These are phyloP conservation scores for Golubevia pallescens DNA, from an alignment of 1,284 basidiomycete genomes.

Conservation along the genomic window DNA sequence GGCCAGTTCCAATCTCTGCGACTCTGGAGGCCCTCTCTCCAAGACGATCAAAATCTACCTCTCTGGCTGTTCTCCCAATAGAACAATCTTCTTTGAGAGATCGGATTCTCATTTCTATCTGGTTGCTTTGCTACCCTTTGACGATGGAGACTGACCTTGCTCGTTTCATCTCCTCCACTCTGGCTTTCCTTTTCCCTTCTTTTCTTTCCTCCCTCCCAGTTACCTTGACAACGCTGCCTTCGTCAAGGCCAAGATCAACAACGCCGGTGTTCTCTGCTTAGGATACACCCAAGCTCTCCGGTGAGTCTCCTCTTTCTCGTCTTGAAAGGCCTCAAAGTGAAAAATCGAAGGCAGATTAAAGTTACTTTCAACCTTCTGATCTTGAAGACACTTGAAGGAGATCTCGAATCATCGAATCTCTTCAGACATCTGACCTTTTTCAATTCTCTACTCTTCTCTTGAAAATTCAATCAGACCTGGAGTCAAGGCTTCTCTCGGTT, in stretches of 20 bases:
- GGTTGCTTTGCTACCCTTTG: not conserved
- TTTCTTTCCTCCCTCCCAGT: slow-evolving; percentile 61
- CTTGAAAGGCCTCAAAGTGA: too few relatives aligned
- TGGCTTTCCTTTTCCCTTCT: slow-evolving; percentile 3
- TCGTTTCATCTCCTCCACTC: slow-evolving; percentile 4
- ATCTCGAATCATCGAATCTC: not conserved
- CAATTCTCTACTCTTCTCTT: slow-evolving; percentile 59
- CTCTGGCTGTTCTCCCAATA: too few relatives aligned
- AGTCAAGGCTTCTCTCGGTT: slow-evolving; percentile 89
- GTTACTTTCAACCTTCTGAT: not conserved
- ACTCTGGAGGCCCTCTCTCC: too few relatives aligned
- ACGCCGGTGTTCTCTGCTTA: slow-evolving; percentile 84
- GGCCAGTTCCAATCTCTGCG: too few relatives aligned
- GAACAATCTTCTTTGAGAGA: too few relatives aligned
- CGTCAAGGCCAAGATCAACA: slow-evolving; percentile 99
- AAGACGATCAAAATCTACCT: too few relatives aligned
- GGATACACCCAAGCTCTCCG: slow-evolving; percentile 90
- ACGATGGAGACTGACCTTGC: not conserved
- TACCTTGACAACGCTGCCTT: slow-evolving; percentile 88
- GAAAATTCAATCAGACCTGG: slow-evolving; percentile 71
- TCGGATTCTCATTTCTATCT: not conserved
- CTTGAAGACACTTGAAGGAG: not conserved
- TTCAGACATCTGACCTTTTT: slow-evolving; percentile 10
- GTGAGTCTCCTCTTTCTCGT: not conserved
- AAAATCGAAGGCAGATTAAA: too few relatives aligned